Base-by-base conservation (phyloP, 2,329 filamentous ascomycete genomes). In the Venturia carpophila region DNA sequence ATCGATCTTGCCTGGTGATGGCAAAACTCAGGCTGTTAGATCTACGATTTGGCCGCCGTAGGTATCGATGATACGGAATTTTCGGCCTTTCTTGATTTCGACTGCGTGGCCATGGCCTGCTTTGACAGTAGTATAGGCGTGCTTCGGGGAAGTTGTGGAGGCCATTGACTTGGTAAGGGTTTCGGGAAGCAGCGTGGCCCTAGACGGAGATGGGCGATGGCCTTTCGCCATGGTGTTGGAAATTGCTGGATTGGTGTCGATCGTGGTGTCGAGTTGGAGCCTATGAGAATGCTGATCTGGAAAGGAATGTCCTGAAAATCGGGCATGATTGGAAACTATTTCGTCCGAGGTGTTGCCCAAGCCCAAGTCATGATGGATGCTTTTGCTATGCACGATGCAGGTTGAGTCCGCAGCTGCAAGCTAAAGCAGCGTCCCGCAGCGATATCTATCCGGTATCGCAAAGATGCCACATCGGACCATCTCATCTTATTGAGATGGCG, bases 1-100 rank as follows among this genome's bases (percentile, higher is more conserved):
- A 24, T 43, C 24, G 37, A 61, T 61, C 7, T 37, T 19, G 71
- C 19, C 49, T 37, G 39, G 27, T 52, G 21, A 60, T 43, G 27
- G 66, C n/a, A 61, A 37, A 64, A 68, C 71, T 73, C 74, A 77
- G 19, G 76, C 76, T 61, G 75, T 73, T 64, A 78, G 73, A 69
- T 78, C 75, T 65, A 77, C 73, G 19, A 77, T 71, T 69, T 78
- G 75, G 62, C 73, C 70, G 64, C 76, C 75, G 62, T 77, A 71
- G 39, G 77, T 68, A 66, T 78, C 75, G 45, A 76, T 71, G 62
- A 77, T 69, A 65, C 75, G 74, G 69, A 78, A 77, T 39, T 70
- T 71, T 62, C 72, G 69, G 65, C 73, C 73, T 45, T 70, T 72
- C 64, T 71, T 70, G 64, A 77, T 71, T 62, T 70, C 66, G 67